Base-by-base conservation (phyloP, 345 rosid species). In the Combretum micranthum region DNA sequence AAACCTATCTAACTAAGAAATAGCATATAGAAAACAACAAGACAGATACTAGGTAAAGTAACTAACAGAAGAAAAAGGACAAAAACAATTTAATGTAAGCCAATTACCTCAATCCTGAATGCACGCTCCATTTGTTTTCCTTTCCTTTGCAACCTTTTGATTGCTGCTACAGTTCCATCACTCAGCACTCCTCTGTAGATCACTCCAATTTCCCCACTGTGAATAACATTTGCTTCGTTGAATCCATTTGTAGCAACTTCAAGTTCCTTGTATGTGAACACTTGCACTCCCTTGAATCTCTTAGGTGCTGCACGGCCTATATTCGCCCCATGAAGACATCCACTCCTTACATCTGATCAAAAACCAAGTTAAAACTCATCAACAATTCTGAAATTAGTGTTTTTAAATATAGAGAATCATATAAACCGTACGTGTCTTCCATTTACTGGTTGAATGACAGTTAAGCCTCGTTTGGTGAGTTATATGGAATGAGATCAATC, bases 241-340 rank as follows among this genome's bases (percentile, higher is more conserved):
- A 91, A 91, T 44, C 56, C 64, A 16, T 71, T 74, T 1, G 98
- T 86, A 12, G 87, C 95, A 22, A 60, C 55, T 67, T 88, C 92
- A 15, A 91, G 75, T 72, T 88, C 98, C 52, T 66, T 88, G 81
- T 79, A 91, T 52, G 96, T 88, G 74, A 82, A 85, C 64, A 86
- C 98, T 64, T 91, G 95, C n/a, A 80, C 90, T 19, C 86, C 83
- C 70, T 26, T 32, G 39, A 32, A 18, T 7, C 47, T 12, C 26
- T 65, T 66, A 32, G 37, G 45, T 64, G 39, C 39, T 32, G 50
- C 51, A 14, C 58, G 72, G n/a, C 67, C 69, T 70, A 69, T 11
- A 44, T 50, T 73, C 42, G 72, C 80, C 53, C 75, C 78, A 52
- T 69, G 49, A 13, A 86, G 61, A 65, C 89, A 86, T 44, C 82